Base-by-base conservation (phyloP, 257 asterid species). In the Fraxinus excelsior region DNA sequence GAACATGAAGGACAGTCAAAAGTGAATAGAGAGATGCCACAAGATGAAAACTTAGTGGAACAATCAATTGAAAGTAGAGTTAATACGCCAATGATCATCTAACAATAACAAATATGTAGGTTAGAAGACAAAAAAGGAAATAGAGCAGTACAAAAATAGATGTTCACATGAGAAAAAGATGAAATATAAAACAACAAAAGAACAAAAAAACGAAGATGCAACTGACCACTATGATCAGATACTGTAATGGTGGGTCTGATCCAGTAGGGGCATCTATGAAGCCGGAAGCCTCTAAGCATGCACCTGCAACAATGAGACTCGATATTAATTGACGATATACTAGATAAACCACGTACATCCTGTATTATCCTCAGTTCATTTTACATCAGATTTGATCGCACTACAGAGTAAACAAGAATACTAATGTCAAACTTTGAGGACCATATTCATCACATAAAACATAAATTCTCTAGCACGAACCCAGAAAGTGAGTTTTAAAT, bases 261-360 rank as follows among this genome's bases (percentile, higher is more conserved):
- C 99, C 99, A 95, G 79, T 91, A 91, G 51, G 99, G 99, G 86
- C 98, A 95, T 76, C 90, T 90, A 56, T 87, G 99, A 83, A 95
- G 93, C 80, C 98, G 97, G 78, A 95, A 90, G 81, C 98, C 99
- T 89, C 97, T 88, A 78, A 95, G 98, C 91, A 95, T 87, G 89
- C 96, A 90, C 92, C 99, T 95, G 93, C 81, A 83, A n/a, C 40
- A 26, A 72, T 76, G 80, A 72, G 77, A 75, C 71, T 74, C 21
- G 56, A 46, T 35, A 31, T 32, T 69, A 78, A 67, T 51, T 73
- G 71, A 62, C 65, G 34, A 67, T 66, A 60, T 49, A 34, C 34
- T n/a, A 40, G 29, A 76, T 8, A n/a, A 56, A 65, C n/a, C 3
- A 76, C 32, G 80, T 35, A 76, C 31, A 78, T 66, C 49, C 46